Evolutionary conservation across 345 rosid species (phyloP), one percentile per base, ranked within the genome.

Genomic region (Conringia planisiliqua): DNA sequence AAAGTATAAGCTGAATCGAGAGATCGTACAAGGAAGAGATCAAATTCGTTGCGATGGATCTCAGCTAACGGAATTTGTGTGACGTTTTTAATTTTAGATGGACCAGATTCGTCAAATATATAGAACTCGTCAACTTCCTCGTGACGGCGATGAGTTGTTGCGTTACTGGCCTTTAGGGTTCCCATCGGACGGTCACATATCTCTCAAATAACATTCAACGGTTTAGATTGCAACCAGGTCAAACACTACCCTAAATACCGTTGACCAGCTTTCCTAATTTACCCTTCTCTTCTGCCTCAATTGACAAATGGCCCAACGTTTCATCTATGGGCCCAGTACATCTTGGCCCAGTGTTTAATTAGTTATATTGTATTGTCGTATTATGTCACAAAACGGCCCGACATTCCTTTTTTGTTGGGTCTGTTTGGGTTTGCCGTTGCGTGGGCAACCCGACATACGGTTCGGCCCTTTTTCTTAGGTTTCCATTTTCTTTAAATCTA

Each of bases 91-190:
- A 3, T 20, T 22, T 52, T 2, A 36, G 27, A 7, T 0, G 1
- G 0, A 12, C 30, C 46, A 42, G 70, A 40, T 52, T 76, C 26
- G 39, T 58, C 7, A n/a, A 10, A 40, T 65, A 36, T 61, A 76
- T 69, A 69, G 62, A 70, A 46, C 18, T 30, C 27, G 39, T 13
- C 16, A 7, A 17, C 62, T 58, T 58, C 55, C 10, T 46, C 66
- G 44, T 52, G 78, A 67, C 74, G 81, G 78, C 81, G 73, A 48
- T 72, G 68, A 44, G 14, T 71, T 35, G 52, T 35, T 54, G 11
- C 35, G 50, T 55, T 30, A 22, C 12, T 13, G 1, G 3, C 10
- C 43, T 39, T 42, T 42, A 18, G 32, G 76, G 16, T 7, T 76
- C 10, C 8, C 40, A 76, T 76, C 76, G 26, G 66, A 76, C 80